Base-by-base conservation (phyloP, 345 rosid genomes). In the Bretschneidera sinensis region DNA sequence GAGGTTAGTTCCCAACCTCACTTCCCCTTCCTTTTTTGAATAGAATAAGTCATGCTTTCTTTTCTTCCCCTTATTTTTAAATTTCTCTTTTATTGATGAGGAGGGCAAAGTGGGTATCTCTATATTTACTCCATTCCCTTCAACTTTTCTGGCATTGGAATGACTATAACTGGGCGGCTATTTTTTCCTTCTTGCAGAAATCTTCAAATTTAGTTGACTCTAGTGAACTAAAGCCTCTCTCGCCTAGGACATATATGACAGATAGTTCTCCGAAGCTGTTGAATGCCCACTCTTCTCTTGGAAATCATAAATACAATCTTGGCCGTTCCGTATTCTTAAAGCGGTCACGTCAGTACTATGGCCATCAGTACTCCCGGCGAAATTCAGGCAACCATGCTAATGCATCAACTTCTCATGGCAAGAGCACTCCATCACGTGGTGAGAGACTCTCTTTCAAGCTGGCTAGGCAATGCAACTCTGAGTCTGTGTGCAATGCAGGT, bases 311-410 rank as follows among this genome's bases (percentile, higher is more conserved):
- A 20, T 60, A 79, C 48, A 76, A 70, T 69, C 74, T 74, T 53
- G 70, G 83, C 23, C 77, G 79, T 18, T 70, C 87, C 21, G 43
- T 81, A n/a, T 77, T 78, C 73, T 69, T 79, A 59, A 85, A 85
- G 62, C 80, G 88, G 50, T 72, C 86, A 9, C 84, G 83, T 28
- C 81, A 81, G 66, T 57, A 74, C 69, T 73, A 76, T 62, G 78
- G 83, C 17, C 88, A 79, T 50, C 91, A 83, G 5, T 78, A 78
- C 71, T 69, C 79, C 18, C 66, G 78, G 43, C 68, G 83, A 65
- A 83, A 77, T 71, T 65, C 79, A 20, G 77, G 73, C 24, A 71
- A 55, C 66, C 74, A 61, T 65, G 64, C 64, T 31, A 78, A 59
- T 71, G 74, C 80, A 57, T 73, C 83, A 11, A 66, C 83, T 69